These are phyloP conservation scores for Stereum hirsutum DNA, from an alignment of 1,284 basidiomycete species.

Conservation along the genomic window DNA sequence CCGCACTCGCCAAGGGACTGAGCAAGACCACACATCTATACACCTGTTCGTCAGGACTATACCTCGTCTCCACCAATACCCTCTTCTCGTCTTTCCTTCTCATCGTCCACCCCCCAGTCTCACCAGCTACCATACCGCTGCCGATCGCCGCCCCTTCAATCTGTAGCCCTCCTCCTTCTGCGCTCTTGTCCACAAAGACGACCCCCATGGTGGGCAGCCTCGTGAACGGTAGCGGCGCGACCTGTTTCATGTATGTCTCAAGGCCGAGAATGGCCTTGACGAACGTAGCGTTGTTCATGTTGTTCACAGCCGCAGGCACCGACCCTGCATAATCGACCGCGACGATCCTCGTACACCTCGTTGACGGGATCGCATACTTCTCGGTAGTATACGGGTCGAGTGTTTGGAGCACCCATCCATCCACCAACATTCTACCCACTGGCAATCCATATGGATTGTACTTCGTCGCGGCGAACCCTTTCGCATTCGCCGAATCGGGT, in stretches of 20 bases:
- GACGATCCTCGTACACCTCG: constrained; percentile 81
- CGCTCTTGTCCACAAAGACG: constrained; percentile 39
- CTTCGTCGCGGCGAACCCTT: constrained; percentile 51
- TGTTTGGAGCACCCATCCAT: constrained; percentile 96
- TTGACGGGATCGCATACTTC: constrained; percentile 92
- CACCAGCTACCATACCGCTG: too few species aligned
- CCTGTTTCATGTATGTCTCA: constrained; percentile 60
- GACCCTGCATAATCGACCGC: constrained; percentile 87
- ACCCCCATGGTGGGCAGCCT: constrained; percentile 57
- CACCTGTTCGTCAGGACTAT: constrained; percentile 34
- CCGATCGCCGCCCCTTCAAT: too few species aligned
- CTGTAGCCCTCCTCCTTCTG: too few species aligned
- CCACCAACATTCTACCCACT: constrained; percentile 77
- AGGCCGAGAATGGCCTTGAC: constrained; percentile 63
- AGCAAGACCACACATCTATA: constrained; percentile 43
- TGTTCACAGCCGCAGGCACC: constrained; percentile 82
- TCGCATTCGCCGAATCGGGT: constrained; percentile 46
- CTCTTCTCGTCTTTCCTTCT: constrained; percentile 48
- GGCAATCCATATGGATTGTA: constrained; percentile 76
- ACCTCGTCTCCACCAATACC: constrained; percentile 41
- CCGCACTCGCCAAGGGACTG: constrained; percentile 9
- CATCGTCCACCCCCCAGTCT: constrained; percentile 41
- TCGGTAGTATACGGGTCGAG: constrained; percentile 95
- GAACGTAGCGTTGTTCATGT: constrained; percentile 76
- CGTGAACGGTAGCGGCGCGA: constrained; percentile 53